These are phyloP conservation scores for Amanita inopinata DNA, from an alignment of 768 basidiomycete genomes.

Conservation along the genomic window DNA sequence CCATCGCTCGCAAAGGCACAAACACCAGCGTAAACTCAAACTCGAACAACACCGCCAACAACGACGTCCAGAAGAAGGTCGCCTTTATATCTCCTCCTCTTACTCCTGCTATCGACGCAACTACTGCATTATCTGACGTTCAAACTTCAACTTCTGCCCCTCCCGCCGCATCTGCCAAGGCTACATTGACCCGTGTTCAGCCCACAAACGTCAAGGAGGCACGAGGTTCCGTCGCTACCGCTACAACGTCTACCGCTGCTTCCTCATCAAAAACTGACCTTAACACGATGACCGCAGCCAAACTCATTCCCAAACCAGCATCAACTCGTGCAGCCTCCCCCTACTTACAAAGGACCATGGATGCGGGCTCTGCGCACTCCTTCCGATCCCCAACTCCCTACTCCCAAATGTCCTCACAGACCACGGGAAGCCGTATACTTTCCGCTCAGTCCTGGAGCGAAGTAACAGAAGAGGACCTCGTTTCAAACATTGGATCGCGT, in stretches of 20 bases:
- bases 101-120: conserved; percentile 23
- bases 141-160: conserved; percentile 18
- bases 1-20: conserved; percentile 27
- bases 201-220: conserved; percentile 62
- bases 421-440: conserved; percentile 61
- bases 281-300: conserved; percentile 27
- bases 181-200: conserved; percentile 69
- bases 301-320: conserved; percentile 36
- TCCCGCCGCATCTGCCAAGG: conserved; percentile 32
- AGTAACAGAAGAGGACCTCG: conserved; percentile 88
- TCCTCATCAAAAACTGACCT: conserved; percentile 59
- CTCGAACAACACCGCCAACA: conserved; percentile 17
- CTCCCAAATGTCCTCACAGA: conserved; percentile 61
- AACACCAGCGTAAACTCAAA: conserved; percentile 19
- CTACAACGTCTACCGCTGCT: conserved; percentile 55
- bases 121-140: conserved; percentile 12
- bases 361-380: conserved; percentile 49
- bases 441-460: conserved; percentile 87
- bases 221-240: conserved; percentile 56
- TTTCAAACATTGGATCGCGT: conserved; percentile 85
- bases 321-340: conserved; percentile 60
- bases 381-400: conserved; percentile 77
- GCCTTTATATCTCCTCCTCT: conserved; percentile 80
- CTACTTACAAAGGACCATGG: conserved; percentile 41
- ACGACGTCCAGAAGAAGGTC: conserved; percentile 72